phyloP scores from a whole-genome alignment of 441 rosid genomes.

The Adansonia gregorii region DNA sequence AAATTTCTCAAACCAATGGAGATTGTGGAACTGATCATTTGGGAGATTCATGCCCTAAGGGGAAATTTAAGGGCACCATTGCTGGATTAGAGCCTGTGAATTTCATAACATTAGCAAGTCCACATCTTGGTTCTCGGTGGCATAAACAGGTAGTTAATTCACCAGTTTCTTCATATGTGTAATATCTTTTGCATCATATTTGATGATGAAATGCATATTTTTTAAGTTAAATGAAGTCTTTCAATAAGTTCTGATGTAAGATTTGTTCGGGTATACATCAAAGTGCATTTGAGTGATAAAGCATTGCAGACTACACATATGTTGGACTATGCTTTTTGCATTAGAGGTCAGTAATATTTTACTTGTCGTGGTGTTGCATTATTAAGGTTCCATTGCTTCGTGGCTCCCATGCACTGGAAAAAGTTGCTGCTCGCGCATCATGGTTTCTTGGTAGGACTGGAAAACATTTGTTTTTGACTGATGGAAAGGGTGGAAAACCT shows the following conservation, averaged over 20 bases:
- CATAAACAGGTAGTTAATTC: conserved; percentile 72
- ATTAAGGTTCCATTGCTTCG: conserved; percentile 73
- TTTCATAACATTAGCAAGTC: conserved; percentile 85
- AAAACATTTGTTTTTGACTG: conserved; percentile 78
- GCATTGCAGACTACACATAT: not conserved
- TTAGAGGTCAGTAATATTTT: conserved; percentile 13
- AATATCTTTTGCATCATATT: conserved; percentile 11
- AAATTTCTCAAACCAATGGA: conserved; percentile 46
- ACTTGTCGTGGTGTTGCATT: conserved; percentile 12
- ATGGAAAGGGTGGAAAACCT: conserved; percentile 56
- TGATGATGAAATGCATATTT: not conserved
- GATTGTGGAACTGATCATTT: conserved; percentile 31
- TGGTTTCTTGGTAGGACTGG: conserved; percentile 84
- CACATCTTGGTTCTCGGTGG: conserved; percentile 91
- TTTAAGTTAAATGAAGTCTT: not conserved
- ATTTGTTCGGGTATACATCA: not conserved
- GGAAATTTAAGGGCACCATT: conserved; percentile 52
- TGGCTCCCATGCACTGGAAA: conserved; percentile 71
- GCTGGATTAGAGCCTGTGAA: conserved; percentile 81
- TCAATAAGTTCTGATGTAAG: not conserved
- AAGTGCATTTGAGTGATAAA: not conserved
- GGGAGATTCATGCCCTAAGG: conserved; percentile 38
- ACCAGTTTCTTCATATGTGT: conserved; percentile 10
- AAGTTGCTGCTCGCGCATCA: conserved; percentile 52
- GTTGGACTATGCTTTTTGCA: not conserved